Percentiles rank a stretch among this genome's conserved stretches.
phyloP scores from a whole-genome alignment of 2,329 filamentous ascomycete species.

The Stylonectria norvegica region DNA sequence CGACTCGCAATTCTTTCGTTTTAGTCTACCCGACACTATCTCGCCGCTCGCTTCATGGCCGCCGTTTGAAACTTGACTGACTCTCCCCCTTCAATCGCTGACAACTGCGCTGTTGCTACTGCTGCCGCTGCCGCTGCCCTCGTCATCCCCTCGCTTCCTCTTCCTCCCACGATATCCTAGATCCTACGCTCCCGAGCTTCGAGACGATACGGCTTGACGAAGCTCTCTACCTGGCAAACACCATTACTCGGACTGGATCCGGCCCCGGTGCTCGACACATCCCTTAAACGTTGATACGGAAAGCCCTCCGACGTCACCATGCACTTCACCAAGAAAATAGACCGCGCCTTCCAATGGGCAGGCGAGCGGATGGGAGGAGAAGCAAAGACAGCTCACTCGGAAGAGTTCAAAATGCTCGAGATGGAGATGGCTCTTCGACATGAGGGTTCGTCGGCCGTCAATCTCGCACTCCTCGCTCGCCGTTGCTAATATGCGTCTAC shows the following conservation, averaged over 20 bases:
- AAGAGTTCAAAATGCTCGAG: conserved; percentile 89
- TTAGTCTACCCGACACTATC: background rate
- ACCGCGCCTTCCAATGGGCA: conserved; percentile 96
- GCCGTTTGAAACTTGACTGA: no score
- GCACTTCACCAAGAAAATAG: conserved; percentile 77
- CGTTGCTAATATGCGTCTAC: conserved; percentile 1
- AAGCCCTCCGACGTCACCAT: conserved; percentile 33
- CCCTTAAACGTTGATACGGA: conserved; percentile 3
- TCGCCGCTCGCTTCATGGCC: conserved; percentile 9
- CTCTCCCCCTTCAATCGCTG: conserved; percentile 2
- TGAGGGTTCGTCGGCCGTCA: conserved; percentile 64
- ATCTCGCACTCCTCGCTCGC: no score
- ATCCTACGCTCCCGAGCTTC: background rate
- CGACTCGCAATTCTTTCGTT: conserved; percentile 25
- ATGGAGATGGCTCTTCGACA: conserved; percentile 85
- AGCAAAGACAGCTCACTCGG: conserved; percentile 78
- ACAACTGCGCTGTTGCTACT: background rate
- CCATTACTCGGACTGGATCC: conserved; percentile 25
- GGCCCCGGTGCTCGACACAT: conserved; percentile 4
- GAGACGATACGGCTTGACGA: background rate
- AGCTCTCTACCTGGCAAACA: background rate
- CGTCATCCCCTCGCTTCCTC: conserved; percentile 6
- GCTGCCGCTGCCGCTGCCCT: background rate
- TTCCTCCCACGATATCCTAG: no score
- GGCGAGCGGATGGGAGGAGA: conserved; percentile 94